Evolutionary conservation across 805 yeast species (phyloP).

Genomic region (Cyberlindnera nakhonratchasimensis): DNA sequence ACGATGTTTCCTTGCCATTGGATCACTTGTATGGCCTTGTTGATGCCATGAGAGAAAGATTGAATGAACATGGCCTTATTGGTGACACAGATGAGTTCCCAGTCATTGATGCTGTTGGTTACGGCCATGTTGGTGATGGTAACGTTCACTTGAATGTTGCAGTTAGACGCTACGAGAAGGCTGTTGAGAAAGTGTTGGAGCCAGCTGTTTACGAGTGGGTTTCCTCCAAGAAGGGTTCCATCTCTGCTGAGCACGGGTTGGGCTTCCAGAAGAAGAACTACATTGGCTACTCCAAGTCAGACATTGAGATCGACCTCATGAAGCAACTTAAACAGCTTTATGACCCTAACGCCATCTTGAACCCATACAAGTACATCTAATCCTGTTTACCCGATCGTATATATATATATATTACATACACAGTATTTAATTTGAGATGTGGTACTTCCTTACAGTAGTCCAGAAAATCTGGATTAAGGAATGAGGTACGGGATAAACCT

Average conservation of each 20-base stretch:
- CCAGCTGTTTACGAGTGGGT: slow-evolving; percentile 97
- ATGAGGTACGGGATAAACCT: too few relatives aligned
- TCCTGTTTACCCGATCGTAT: too few relatives aligned
- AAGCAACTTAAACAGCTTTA: slow-evolving; percentile 72
- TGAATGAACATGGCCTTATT: slow-evolving; percentile 53
- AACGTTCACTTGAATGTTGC: slow-evolving; percentile 92
- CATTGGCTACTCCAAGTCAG: slow-evolving; percentile 78
- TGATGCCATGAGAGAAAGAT: slow-evolving; percentile 63
- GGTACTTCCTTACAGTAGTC: not conserved
- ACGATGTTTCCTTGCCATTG: slow-evolving; percentile 91
- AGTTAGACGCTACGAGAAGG: slow-evolving; percentile 76
- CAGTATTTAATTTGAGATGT: not conserved
- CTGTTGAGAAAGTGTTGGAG: slow-evolving; percentile 77
- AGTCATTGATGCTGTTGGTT: slow-evolving; percentile 87
- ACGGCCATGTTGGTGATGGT: slow-evolving; percentile 99
- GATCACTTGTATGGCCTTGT: slow-evolving; percentile 78
- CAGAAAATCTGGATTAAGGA: not conserved
- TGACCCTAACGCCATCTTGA: slow-evolving; percentile 90
- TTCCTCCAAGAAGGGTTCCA: slow-evolving; percentile 66
- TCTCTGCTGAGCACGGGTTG: slow-evolving; percentile 96
- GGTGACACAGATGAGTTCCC: slow-evolving; percentile 68
- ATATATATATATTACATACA: slow-evolving; percentile 2
- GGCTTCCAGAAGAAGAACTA: slow-evolving; percentile 96
- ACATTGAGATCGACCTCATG: slow-evolving; percentile 67
- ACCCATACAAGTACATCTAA: slow-evolving; percentile 88